Evolutionary conservation across 2,329 filamentous ascomycete genomes (phyloP), one percentile per base, ranked within the genome.

Genomic region (Cladosporium sphaerospermum): DNA sequence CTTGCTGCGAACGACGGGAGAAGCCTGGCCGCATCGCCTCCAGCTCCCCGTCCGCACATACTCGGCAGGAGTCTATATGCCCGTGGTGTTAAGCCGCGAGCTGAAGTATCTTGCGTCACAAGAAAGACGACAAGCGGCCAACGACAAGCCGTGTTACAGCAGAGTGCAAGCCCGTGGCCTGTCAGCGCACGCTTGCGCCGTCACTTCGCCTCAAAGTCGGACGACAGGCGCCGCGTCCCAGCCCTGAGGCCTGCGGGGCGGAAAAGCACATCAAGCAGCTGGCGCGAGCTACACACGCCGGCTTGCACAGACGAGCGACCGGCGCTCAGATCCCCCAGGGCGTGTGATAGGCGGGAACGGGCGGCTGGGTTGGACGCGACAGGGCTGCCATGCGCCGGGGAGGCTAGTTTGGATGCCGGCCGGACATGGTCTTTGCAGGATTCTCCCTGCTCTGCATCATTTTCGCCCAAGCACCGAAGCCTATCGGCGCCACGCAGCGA

Each of bases 341-440:
- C n/a, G 36, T 39, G 10, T 13, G n/a, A 39, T 13, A 13, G 36
- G 16, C 13, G 36, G 36, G n/a, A n/a, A 36, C 34, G 34, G 34
- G 34, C 34, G 34, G 34, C 34, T 36, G 34, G 34, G n/a, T 36
- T 11, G 34, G 34, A 36, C 9, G 34, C 23, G 34, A 36, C 34
- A 36, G 34, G 34, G 34, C 34, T 36, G 34, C 34, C 34, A 36
- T 11, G 34, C 34, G 47, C 31, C 47, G 47, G 47, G 39, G 47
- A 43, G 39, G 31, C 47, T 50, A 50, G 47, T 4, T 11, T 19
- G 9, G 47, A 37, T 51, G 48, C 48, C 48, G 39, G 48, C 9
- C n/a, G 16, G 16, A 14, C 36, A 14, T 39, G 36, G 48, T 43
- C 47, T 50, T 44, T 51, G 39, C 48, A 51, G 48, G 48, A 51